Evolutionary conservation across 148 eudicot species (phyloP).

Genomic region (Rhododendron mucronatum): DNA sequence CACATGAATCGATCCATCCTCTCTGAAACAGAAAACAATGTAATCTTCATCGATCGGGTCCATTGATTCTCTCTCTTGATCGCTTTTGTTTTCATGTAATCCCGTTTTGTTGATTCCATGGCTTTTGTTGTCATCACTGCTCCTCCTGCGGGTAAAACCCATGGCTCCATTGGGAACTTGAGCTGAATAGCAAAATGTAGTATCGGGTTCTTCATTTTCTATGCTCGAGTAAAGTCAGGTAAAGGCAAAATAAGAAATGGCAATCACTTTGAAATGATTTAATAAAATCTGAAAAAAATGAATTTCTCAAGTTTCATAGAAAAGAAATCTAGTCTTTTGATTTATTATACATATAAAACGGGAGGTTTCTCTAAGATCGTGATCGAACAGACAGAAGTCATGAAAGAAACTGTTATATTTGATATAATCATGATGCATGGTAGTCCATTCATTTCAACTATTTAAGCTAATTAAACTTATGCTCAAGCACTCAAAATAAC

Average conservation of each 20-base stretch:
- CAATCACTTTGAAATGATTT: neutral
- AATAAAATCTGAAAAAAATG: too few species aligned
- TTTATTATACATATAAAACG: neutral
- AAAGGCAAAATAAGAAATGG: neutral
- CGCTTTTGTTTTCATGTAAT: neutral
- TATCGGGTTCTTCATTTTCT: neutral
- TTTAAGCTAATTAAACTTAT: neutral
- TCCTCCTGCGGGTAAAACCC: neutral
- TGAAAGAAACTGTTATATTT: neutral
- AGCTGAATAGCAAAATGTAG: neutral
- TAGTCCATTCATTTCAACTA: neutral
- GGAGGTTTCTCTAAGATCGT: neutral
- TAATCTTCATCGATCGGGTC: constrained; percentile 43
- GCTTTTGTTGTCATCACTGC: neutral
- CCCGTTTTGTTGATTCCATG: neutral
- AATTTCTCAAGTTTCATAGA: neutral
- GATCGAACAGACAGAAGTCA: neutral
- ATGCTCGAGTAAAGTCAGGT: neutral
- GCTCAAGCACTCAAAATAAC: neutral
- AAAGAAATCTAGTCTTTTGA: neutral
- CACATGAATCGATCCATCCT: constrained; percentile 62
- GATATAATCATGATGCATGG: neutral
- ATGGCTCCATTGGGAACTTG: neutral
- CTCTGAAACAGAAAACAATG: constrained; percentile 68
- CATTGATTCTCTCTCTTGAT: neutral